Percentiles rank a stretch among this genome's conserved stretches.
Conservation (phyloP, 306 rosid species). For the Begonia loranthoides region DNA sequence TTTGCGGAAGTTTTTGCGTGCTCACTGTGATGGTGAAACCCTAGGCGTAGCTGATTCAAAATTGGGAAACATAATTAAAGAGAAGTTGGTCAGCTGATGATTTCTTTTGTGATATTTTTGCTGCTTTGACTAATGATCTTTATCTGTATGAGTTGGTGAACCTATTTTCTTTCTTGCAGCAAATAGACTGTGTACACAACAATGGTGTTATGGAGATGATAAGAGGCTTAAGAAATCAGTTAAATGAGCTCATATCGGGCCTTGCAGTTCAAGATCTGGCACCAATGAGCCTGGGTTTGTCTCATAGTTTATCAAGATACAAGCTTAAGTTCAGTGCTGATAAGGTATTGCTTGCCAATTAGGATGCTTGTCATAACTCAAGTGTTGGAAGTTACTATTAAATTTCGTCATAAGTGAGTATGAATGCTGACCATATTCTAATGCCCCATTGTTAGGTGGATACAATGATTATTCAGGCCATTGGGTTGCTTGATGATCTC, state of each 20-base stretch:
- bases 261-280: slow-evolving; percentile 81
- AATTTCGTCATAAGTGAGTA: no score
- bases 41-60: slow-evolving; percentile 85
- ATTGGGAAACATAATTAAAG: slow-evolving; percentile 77
- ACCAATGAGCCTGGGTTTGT: slow-evolving; percentile 93
- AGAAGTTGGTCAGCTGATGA: slow-evolving; percentile 47
- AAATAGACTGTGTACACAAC: slow-evolving; percentile 80
- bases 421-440: background rate
- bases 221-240: slow-evolving; percentile 77
- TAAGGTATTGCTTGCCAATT: no score
- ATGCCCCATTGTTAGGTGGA: slow-evolving; percentile 42
- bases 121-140: background rate
- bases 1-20: slow-evolving; percentile 71
- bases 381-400: no score
- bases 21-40: slow-evolving; percentile 60
- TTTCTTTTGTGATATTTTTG: background rate
- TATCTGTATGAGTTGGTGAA: background rate
- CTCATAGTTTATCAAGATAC: slow-evolving; percentile 86
- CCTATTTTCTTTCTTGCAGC: slow-evolving; percentile 33
- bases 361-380: no score
- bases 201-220: slow-evolving; percentile 78
- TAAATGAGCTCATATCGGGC: slow-evolving; percentile 69
- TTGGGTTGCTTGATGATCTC: slow-evolving; percentile 92
- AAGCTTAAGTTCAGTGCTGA: slow-evolving; percentile 92
- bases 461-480: slow-evolving; percentile 93